Conservation (phyloP, 1,139 yeast genomes). For the Eremothecium cymbalariae region DNA sequence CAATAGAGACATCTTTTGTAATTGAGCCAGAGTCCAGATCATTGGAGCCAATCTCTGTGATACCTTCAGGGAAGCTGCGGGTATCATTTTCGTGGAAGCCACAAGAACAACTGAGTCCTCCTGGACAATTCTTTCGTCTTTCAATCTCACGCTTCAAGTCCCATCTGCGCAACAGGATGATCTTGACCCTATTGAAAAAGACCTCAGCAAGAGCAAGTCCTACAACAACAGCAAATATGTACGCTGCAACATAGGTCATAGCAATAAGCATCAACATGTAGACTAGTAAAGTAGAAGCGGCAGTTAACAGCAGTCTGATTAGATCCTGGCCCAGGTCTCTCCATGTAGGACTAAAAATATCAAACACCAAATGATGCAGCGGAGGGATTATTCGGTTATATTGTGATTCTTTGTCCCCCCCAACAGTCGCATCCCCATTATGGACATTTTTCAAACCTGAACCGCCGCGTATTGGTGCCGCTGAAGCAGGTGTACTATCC, state of each 20-base stretch:
- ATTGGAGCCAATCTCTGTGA: not conserved
- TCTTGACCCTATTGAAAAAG: slow-evolving; percentile 46
- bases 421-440: slow-evolving; percentile 19
- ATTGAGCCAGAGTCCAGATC: slow-evolving; percentile 3
- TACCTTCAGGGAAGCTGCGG: too few relatives aligned
- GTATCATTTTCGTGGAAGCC: slow-evolving; percentile 19
- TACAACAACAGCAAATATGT: slow-evolving; percentile 62
- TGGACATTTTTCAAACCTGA: slow-evolving; percentile 12
- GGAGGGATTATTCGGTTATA: slow-evolving; percentile 23
- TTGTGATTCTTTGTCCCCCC: slow-evolving; percentile 15
- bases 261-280: slow-evolving; percentile 71
- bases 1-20: slow-evolving; percentile 1
- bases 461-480: not conserved
- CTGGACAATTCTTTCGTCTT: slow-evolving; percentile 24
- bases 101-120: slow-evolving; percentile 25
- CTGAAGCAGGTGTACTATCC: not conserved
- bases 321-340: slow-evolving; percentile 42
- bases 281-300: slow-evolving; percentile 56
- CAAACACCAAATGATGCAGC: slow-evolving; percentile 31
- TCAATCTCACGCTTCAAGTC: slow-evolving; percentile 27
- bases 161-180: slow-evolving; percentile 28
- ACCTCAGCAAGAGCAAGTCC: slow-evolving; percentile 67
- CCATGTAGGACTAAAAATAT: slow-evolving; percentile 37
- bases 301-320: slow-evolving; percentile 46
- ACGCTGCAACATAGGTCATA: slow-evolving; percentile 57